Conservation (phyloP, 78 protist species). For the Monosiga brevicollis region DNA sequence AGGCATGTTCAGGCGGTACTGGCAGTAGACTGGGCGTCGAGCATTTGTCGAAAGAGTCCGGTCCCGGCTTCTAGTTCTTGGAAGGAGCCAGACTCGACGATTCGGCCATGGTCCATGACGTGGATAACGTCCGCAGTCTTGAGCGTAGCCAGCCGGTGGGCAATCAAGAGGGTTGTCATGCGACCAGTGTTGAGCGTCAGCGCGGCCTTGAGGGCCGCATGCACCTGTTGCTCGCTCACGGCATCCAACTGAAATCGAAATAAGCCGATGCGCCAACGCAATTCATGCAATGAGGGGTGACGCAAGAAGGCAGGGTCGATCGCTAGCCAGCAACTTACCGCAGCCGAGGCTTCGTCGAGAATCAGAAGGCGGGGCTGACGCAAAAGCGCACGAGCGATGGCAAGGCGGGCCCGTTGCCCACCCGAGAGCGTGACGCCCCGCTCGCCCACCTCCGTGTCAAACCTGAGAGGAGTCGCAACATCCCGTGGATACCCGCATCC, state of each 20-base stretch:
- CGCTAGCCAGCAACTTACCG: slow-evolving; percentile 50
- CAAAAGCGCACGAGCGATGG: slow-evolving; percentile 90
- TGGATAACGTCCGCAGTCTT: slow-evolving; percentile 56
- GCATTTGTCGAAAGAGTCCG: too few relatives aligned
- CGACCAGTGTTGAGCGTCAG: slow-evolving; percentile 15
- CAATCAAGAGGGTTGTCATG: slow-evolving; percentile 86
- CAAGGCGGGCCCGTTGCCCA: slow-evolving; percentile 90
- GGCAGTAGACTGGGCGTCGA: too few relatives aligned
- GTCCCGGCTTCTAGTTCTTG: too few relatives aligned
- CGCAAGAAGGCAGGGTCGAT: too few relatives aligned
- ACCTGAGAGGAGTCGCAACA: too few relatives aligned
- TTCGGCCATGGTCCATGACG: slow-evolving; percentile 52
- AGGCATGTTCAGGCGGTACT: too few relatives aligned
- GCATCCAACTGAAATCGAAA: slow-evolving; percentile 40
- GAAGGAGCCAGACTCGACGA: slow-evolving; percentile 57
- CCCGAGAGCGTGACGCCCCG: slow-evolving; percentile 32
- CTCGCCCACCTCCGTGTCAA: slow-evolving; percentile 77
- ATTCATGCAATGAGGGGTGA: too few relatives aligned
- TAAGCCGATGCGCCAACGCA: background rate
- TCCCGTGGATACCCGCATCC: too few relatives aligned
- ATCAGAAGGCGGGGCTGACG: slow-evolving; percentile 75
- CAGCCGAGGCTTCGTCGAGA: slow-evolving; percentile 89
- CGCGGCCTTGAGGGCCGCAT: slow-evolving; percentile 60
- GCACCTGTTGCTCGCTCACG: slow-evolving; percentile 52
- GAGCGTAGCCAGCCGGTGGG: slow-evolving; percentile 89